Base-by-base conservation (phyloP, 805 yeast genomes). In the Priceomyces castillae region DNA sequence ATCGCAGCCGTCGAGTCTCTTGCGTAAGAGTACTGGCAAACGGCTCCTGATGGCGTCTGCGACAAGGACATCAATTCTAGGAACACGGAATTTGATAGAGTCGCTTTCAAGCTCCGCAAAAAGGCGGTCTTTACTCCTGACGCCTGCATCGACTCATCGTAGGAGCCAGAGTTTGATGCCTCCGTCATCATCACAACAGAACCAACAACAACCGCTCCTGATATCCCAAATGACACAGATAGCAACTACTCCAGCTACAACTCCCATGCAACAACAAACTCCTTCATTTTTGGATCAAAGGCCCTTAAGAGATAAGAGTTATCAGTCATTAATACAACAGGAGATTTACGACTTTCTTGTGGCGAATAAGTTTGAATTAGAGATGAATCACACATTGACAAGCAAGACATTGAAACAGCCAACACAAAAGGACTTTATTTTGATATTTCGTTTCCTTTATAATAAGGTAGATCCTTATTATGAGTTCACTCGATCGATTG, bases 401-500 rank as follows among this genome's bases (percentile, higher is more conserved):
- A 68, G 74, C 7, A 82, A 80, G 57, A 78, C 88, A 2, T 67
- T 90, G 45, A 76, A 70, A 50, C 80, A 74, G 50, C 97, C 97
- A 14, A 89, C 96, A 0, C 97, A 90, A 57, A 86, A 85, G 56
- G 96, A 87, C 52, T 90, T 90, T 61, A 81, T 80, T 6, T 58
- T 77, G 35, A 80, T 90, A 10, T 90, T 90, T 65, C 86, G 84
- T 59, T 90, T 89, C 77, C 64, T 90, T 18, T 89, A 86, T 64
- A 75, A 73, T 48, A 76, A 81, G 50, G 70, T 88, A 33, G 97
- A 90, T 59, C 96, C 96, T 0, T 85, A 84, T 26, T 84, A 84
- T 60, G 70, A 69, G 49, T 87, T 86, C 59, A 71, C 78, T 14
- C 79, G 77, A 56, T 73, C 86, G 12, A 75, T 86, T 26, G 96